Conservation (phyloP, 1,284 basidiomycete species). For the Melanopsichium pennsylvanicum region DNA sequence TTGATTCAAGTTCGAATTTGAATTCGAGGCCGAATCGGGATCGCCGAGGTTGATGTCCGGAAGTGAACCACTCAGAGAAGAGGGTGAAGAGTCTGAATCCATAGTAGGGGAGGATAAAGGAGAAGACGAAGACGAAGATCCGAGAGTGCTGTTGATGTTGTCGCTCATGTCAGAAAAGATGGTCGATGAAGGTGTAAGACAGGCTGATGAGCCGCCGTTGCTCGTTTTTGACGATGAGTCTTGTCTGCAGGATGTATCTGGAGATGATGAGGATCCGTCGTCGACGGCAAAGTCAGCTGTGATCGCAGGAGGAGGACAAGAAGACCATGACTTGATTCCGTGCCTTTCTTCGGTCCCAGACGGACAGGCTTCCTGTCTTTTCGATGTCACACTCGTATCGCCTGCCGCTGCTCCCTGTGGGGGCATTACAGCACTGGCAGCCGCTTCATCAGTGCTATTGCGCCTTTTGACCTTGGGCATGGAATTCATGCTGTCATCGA, state of each 20-base stretch:
- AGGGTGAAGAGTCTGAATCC: not conserved
- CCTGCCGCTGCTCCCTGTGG: too few relatives aligned
- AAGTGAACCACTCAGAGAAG: not conserved
- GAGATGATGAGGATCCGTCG: not conserved
- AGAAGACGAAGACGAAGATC: slow-evolving; percentile 1
- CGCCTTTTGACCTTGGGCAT: not conserved
- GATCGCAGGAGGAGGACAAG: not conserved
- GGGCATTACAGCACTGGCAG: too few relatives aligned
- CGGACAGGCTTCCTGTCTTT: too few relatives aligned
- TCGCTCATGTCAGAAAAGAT: not conserved
- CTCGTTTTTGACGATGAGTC: not conserved
- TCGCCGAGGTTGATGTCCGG: slow-evolving; percentile 2
- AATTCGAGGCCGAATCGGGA: not conserved
- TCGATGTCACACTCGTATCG: too few relatives aligned
- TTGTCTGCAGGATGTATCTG: too few relatives aligned
- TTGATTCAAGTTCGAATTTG: not conserved
- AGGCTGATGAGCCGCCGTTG: not conserved
- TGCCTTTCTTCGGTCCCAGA: too few relatives aligned
- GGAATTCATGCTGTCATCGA: not conserved
- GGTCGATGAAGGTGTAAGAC: too few relatives aligned
- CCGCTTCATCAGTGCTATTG: not conserved
- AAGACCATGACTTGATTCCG: too few relatives aligned
- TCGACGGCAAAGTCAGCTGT: not conserved
- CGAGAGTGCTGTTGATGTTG: slow-evolving; percentile 3
- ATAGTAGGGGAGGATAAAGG: not conserved